Evolutionary conservation across 306 rosid genomes (phyloP).

Genomic region (Vachellia collinsii): DNA sequence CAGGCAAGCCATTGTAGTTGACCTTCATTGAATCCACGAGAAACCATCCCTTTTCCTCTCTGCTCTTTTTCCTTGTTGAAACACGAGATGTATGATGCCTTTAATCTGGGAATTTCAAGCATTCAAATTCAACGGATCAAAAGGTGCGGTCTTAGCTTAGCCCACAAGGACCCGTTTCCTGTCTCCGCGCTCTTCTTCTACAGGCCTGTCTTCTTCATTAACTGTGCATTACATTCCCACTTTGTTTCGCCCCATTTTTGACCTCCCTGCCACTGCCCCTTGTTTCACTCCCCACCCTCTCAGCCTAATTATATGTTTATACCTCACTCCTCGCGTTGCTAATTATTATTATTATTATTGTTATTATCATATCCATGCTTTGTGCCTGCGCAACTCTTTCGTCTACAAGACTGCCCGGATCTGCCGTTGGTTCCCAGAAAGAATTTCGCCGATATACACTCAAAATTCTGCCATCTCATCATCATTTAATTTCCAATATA

Average conservation of each 20-base stretch:
- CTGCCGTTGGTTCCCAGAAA: neutral
- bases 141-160: neutral
- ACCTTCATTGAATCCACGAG: neutral
- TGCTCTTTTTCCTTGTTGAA: too few species aligned
- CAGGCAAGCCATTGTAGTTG: too few species aligned
- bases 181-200: neutral
- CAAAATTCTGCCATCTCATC: neutral
- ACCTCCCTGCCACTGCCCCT: neutral
- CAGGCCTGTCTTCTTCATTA: slow-evolving; percentile 4
- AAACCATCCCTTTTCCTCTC: neutral
- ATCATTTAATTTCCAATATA: neutral
- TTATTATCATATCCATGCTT: neutral
- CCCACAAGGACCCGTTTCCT: slow-evolving; percentile 5
- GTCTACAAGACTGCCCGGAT: neutral
- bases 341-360: too few species aligned
- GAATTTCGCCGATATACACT: neutral
- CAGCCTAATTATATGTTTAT: neutral
- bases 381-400: neutral
- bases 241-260: neutral
- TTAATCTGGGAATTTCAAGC: neutral
- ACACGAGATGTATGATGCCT: too few species aligned
- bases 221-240: neutral
- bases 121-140: slow-evolving; percentile 7
- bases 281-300: neutral
- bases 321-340: neutral